phyloP scores from a whole-genome alignment of 2,329 filamentous ascomycete genomes.

The Grosmannia huntii region DNA sequence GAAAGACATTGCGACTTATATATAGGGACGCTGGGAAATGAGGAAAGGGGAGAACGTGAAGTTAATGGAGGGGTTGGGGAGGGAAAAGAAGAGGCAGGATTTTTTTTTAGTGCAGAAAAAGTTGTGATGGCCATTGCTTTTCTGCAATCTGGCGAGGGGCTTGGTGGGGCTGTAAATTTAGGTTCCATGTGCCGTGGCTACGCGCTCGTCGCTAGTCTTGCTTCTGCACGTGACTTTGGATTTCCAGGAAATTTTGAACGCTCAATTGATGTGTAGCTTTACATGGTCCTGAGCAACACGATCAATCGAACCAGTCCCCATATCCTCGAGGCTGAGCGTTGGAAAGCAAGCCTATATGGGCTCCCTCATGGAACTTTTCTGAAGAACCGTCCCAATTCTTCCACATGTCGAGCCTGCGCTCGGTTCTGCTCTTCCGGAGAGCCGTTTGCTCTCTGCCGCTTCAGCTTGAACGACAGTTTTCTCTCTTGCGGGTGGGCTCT shows the following conservation, averaged over 20 bases:
- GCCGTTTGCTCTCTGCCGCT: not conserved
- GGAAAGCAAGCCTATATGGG: not conserved
- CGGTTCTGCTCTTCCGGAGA: conserved; percentile 4
- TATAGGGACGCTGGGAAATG: conserved; percentile 12
- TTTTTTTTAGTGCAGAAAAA: conserved; percentile 12
- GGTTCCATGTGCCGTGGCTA: not conserved
- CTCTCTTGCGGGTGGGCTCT: conserved; percentile 4
- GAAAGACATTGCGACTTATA: conserved; percentile 67
- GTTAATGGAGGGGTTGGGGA: conserved; percentile 8
- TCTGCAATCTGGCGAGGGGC: conserved; percentile 5
- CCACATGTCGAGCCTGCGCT: conserved; percentile 10
- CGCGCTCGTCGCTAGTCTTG: not conserved
- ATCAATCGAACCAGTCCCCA: not conserved
- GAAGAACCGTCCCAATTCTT: not conserved
- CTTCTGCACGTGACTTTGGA: not conserved
- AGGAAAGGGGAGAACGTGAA: conserved; percentile 14
- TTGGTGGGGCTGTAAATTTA: conserved; percentile 7
- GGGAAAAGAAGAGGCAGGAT: conserved; percentile 13
- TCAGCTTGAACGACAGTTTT: conserved; percentile 9
- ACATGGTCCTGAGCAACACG: not conserved
- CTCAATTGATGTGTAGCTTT: not conserved
- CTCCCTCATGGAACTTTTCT: not conserved
- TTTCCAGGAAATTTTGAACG: not conserved
- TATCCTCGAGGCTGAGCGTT: not conserved
- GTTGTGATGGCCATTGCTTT: conserved; percentile 4